Evolutionary conservation across 2,329 filamentous ascomycete species (phyloP), one percentile per base, ranked within the genome.

Genomic region (Clonostachys byssicola): DNA sequence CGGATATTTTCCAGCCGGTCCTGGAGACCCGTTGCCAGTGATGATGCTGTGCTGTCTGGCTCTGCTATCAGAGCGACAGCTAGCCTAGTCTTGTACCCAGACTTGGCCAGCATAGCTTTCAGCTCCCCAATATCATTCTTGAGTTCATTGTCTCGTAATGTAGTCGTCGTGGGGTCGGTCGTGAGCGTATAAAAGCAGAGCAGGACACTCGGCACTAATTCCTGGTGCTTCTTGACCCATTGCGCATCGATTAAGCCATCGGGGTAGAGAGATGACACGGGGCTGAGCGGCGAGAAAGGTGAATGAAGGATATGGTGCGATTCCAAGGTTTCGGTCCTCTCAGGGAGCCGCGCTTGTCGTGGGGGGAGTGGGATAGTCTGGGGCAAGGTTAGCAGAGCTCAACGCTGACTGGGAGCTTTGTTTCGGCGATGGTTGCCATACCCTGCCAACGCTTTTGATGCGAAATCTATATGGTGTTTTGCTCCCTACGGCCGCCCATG

Each of bases 151-250:
- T 97, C 92, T 53, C 87, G 80, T n/a, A 91, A 68, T 6, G 85
- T 89, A 46, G 86, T 84, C 49, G 86, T 80, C n/a, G 81, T 86
- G 1, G 82, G 73, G 57, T 95, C 87, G 18, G 84, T 80, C 5
- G 80, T 82, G 48, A 96, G 80, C 35, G 79, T 77, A 61, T 95
- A 95, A 68, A 95, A 94, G 54, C 86, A 87, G 34, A 95, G 66
- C 55, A 89, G 86, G 23, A 89, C 78, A 51, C 89, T 88, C 2
- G 92, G 92, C 18, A 97, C 77, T 16, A 90, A 74, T 45, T 87
- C 75, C 60, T 96, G 92, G 63, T 97, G 92, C 64, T 97, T 99
- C 50, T 81, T 80, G 47, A 95, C 75, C 92, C 92, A 99, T 51
- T 81, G 69, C 17, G 85, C 78, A 50, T 91, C 83, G 62, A 96